Evolutionary conservation across 441 rosid species (phyloP), one percentile per base, ranked within the genome.

Genomic region (Croton laevigatus): DNA sequence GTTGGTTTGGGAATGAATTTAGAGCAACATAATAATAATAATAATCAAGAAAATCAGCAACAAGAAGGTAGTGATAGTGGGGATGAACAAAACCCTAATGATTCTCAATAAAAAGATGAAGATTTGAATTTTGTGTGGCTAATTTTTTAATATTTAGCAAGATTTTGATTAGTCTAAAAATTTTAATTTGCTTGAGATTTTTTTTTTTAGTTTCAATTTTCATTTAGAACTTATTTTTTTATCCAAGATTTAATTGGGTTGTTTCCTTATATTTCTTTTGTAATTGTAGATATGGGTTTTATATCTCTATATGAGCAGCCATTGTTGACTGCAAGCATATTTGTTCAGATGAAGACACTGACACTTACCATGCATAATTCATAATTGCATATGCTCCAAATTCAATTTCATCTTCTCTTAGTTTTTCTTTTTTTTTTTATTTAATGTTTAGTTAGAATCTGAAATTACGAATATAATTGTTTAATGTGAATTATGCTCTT

Each of bases 1-100:
- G 79, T 75, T 6, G 87, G 86, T 60, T 75, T 86, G 68, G 93
- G 80, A 9, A 84, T 88, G 91, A 80, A 84, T 64, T 73, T 85
- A 57, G 88, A 85, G 48, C 77, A 71, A 13, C 85, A 81, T 27
- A 27, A 27, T 27, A 27, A 1, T 27, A 27, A 1, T 40, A 40
- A 40, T 66, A 77, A 72, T 79, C 83, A 80, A 62, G 85, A 85
- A 48, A 84, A 73, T 72, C 88, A 80, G 14, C 76, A 62, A 27
- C 78, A 84, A 74, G 74, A 84, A 74, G 74, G 72, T 55, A 78
- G 87, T 75, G 88, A 82, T 59, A 79, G 81, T 66, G 88, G 81
- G 69, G 86, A 27, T 27, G 32, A 84, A 71, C 85, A 83, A 65
- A 81, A 83, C 71, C 85, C 81, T 71, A 71, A 58, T 70, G 78